These are phyloP conservation scores for Paradendryphiella salina DNA, from an alignment of 2,329 filamentous ascomycete genomes.

Conservation along the genomic window DNA sequence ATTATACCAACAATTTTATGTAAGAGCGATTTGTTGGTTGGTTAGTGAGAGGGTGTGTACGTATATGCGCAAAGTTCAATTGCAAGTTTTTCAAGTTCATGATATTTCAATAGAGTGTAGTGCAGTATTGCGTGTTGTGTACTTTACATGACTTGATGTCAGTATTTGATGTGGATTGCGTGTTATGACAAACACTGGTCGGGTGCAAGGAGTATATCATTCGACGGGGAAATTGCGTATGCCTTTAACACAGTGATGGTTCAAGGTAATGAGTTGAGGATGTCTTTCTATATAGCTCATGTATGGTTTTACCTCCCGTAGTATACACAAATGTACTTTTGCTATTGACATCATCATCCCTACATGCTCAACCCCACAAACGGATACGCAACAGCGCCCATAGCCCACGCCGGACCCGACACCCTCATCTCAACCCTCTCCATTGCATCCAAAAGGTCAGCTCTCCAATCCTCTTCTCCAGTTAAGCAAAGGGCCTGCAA, in stretches of 20 bases:
- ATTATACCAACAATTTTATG: constrained; percentile 7
- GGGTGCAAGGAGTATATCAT: no score
- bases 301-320: no score
- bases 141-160: no score
- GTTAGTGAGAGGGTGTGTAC: constrained; percentile 3
- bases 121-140: neutral
- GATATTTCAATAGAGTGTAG: neutral
- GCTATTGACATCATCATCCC: neutral
- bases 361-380: constrained; percentile 13
- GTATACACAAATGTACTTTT: no score
- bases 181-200: no score
- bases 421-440: constrained; percentile 1
- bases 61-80: constrained; percentile 8
- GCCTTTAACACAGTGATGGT: no score
- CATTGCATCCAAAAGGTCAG: constrained; percentile 9
- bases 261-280: no score
- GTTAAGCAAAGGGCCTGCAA: neutral
- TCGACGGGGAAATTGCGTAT: no score
- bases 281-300: no score
- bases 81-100: constrained; percentile 7
- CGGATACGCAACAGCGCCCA: constrained; percentile 28
- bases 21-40: neutral
- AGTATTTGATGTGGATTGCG: no score
- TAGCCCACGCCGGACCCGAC: constrained; percentile 24
- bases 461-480: constrained; percentile 8